Evolutionary conservation across 768 basidiomycete genomes (phyloP).

Genomic region (Stropharia rugosoannulata): DNA sequence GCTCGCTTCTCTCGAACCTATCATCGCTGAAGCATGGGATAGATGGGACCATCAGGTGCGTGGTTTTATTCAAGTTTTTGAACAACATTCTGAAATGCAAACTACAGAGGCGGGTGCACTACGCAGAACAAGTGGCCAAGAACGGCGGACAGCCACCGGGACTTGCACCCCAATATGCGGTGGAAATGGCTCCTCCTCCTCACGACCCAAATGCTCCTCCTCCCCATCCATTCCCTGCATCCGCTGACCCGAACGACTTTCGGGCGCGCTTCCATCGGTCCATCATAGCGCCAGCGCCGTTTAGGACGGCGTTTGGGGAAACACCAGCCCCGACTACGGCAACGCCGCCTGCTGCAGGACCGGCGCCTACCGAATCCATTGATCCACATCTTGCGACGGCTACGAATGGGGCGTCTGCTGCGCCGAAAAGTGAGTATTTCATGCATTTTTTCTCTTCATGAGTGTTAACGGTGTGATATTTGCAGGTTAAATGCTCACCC

Average conservation of each 20-base stretch:
- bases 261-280: slow-evolving; percentile 66
- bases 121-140: slow-evolving; percentile 39
- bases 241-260: slow-evolving; percentile 47
- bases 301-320: slow-evolving; percentile 31
- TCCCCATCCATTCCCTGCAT: slow-evolving; percentile 18
- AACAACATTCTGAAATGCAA: slow-evolving; percentile 7
- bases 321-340: slow-evolving; percentile 24
- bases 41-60: slow-evolving; percentile 81
- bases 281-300: slow-evolving; percentile 60
- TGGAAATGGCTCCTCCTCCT: slow-evolving; percentile 24
- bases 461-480: not conserved
- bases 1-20: slow-evolving; percentile 71
- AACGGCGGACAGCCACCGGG: slow-evolving; percentile 26
- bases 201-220: slow-evolving; percentile 25
- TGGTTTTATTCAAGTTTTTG: slow-evolving; percentile 2
- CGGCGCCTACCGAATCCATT: slow-evolving; percentile 26
- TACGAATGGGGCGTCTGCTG: slow-evolving; percentile 6
- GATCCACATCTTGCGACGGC: slow-evolving; percentile 32
- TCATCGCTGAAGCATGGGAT: slow-evolving; percentile 84
- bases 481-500: not conserved
- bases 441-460: not conserved
- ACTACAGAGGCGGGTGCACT: slow-evolving; percentile 39
- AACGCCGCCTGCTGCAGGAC: slow-evolving; percentile 24
- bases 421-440: slow-evolving; percentile 17
- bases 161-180: slow-evolving; percentile 28